These are phyloP conservation scores for Ganoderma lucidum DNA, from an alignment of 1,284 basidiomycete genomes.

Conservation along the genomic window DNA sequence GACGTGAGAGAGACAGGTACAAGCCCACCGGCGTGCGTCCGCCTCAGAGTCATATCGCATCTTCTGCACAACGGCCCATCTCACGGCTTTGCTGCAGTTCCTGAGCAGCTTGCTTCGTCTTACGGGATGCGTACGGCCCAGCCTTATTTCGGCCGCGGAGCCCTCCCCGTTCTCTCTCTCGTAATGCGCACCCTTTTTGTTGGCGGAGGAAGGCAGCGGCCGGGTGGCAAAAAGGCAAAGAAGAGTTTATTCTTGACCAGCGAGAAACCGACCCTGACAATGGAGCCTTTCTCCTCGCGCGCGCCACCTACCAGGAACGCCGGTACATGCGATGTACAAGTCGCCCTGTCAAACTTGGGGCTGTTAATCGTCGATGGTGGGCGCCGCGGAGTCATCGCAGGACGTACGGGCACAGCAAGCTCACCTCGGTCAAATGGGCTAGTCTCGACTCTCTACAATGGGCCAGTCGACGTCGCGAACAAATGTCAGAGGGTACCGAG, in stretches of 20 bases:
- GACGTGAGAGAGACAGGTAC: constrained; percentile 3
- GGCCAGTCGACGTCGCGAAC: background rate
- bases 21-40: background rate
- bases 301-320: background rate
- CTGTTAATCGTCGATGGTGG: background rate
- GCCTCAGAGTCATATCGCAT: background rate
- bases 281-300: background rate
- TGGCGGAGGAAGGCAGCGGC: background rate
- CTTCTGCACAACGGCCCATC: background rate
- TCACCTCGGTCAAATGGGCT: background rate
- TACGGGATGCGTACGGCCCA: background rate
- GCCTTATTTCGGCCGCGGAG: background rate
- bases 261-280: background rate
- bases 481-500: background rate
- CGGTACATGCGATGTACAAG: background rate
- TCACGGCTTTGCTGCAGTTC: background rate
- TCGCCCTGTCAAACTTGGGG: background rate
- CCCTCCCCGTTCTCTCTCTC: background rate
- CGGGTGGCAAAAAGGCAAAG: background rate
- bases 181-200: constrained; percentile 5
- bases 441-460: background rate
- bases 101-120: background rate
- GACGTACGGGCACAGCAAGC: background rate
- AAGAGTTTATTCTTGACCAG: background rate
- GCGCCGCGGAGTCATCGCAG: background rate